Evolutionary conservation across 2,329 filamentous ascomycete species (phyloP), one percentile per base, ranked within the genome.

Genomic region (Xylariaceae sp.): DNA sequence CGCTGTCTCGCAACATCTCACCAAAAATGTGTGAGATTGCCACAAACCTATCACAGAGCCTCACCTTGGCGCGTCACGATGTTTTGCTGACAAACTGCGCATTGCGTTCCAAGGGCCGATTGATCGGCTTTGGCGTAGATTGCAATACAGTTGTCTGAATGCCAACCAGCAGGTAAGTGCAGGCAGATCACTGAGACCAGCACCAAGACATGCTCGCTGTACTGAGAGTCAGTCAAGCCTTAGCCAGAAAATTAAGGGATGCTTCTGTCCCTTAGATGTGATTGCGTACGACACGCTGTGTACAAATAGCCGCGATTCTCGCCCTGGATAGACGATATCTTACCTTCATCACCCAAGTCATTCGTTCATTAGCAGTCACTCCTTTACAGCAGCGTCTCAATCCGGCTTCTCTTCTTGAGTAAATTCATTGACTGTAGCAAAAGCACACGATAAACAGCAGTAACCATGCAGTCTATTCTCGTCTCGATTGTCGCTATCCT

Each of bases 251-350:
- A 50, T 55, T 53, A 63, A 59, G 48, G 49, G 48, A 45, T 32
- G 5, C 18, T 16, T 26, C n/a, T 39, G 8, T 24, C 36, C 23
- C 18, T 21, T 7, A 21, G 39, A 35, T 13, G 33, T 16, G 26
- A 26, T 45, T 27, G 5, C 15, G 16, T 24, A 18, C 16, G 21
- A 2, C 10, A 18, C 11, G 26, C n/a, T 29, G 20, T 15, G 27
- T 59, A 59, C 42, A 59, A 59, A 57, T 59, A 59, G 42, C 26
- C 29, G 23, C 39, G n/a, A 10, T 27, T 50, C 44, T 45, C 24
- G 7, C 42, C 15, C 11, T 21, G 9, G 18, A 5, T 33, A 2
- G 16, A 7, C 10, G 3, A 8, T 11, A 4, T 20, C 21, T 11
- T 2, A 8, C 18, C 18, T 30, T 24, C 32, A 10, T 27, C 18